Base-by-base conservation (phyloP, 2,329 filamentous ascomycete species). In the Colletotrichum acutatum region DNA sequence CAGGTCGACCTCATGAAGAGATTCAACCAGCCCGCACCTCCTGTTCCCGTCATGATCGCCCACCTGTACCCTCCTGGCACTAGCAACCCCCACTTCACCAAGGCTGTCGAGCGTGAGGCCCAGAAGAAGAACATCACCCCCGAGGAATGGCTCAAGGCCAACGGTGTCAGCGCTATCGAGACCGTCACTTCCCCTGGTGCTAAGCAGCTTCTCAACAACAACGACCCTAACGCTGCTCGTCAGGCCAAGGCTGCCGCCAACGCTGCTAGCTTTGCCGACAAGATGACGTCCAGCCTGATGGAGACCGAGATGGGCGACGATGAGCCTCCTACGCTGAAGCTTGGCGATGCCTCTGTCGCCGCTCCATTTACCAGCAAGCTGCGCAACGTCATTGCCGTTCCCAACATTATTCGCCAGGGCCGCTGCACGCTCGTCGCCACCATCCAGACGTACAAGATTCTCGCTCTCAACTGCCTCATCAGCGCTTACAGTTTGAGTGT, bases 361-460 rank as follows among this genome's bases (percentile, higher is more conserved):
- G 97, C 97, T 0, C 97, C 97, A 0, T 99, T 99, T 83, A 99
- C 97, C 0, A 98, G 95, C 82, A 99, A 99, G 86, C 90, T 99
- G 56, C 94, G 95, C 77, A 98, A 99, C 79, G 97, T 99, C 72
- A 91, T 99, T 78, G 97, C 97, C 49, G 95, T 99, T 71, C 96
- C 97, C 65, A 99, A 99, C 85, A 99, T 99, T 79, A 97, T 99
- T 79, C 94, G 97, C 71, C 97, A 99, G 86, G 97, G 97, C 71
- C 94, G 97, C 75, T 99, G 97, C 86, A 99, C 97, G 8, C 91
- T 99, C 24, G 97, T 99, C 67, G 97, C 97, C 37, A 99, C 97
- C 0, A 98, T 99, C 76, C 97, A 99, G 87, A 99, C 99, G 96
- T 99, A 99, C 91, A 99, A 98, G 89, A 99, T 99, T 78, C 90